Evolutionary conservation across 2,329 filamentous ascomycete species (phyloP), one percentile per base, ranked within the genome.

Genomic region (Fonsecaea pugnacius): DNA sequence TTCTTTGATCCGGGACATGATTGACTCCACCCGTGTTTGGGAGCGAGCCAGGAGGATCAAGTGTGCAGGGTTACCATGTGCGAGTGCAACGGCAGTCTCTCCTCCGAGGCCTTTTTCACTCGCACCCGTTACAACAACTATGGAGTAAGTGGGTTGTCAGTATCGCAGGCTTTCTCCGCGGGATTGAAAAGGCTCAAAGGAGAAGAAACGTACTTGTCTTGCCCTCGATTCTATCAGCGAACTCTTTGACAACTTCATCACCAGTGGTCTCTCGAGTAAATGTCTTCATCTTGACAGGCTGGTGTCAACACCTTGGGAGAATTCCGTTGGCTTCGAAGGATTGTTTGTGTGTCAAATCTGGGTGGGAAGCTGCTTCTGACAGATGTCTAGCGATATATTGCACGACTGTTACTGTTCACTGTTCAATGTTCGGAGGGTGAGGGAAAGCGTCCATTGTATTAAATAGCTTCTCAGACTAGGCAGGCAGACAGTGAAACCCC

Each of bases 191-290:
- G 53, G 58, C 57, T 48, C 30, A 35, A 18, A 36, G 24, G 35
- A 46, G 27, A 27, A 16, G 36, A 54, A 57, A 33, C 67, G 48
- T 62, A 75, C 75, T 71, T 54, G 72, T 76, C 62, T 72, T 75
- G 16, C 72, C 67, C 52, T 71, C 70, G 21, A 77, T 71, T 21
- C 67, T 52, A 6, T 73, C 68, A 6, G 70, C 65, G 62, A 76
- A 76, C 46, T 67, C 70, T 6, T 69, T 62, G 4, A 72, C 71
- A 24, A 77, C 75, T 16, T 76, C 72, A 2, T 56, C 66, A 16
- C 75, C 76, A 27, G 70, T 73, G 4, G 71, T 76, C 7, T 72
- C 66, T 9, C 58, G 59, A 36, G 65, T 66, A 56, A 75, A 77
- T 5, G 67, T 63, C 12, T 67, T 58, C 71, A 72, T 73, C 12